Evolutionary conservation across 2,329 filamentous ascomycete genomes (phyloP), one percentile per base, ranked within the genome.

Genomic region (Pseudogymnoascus sp.): DNA sequence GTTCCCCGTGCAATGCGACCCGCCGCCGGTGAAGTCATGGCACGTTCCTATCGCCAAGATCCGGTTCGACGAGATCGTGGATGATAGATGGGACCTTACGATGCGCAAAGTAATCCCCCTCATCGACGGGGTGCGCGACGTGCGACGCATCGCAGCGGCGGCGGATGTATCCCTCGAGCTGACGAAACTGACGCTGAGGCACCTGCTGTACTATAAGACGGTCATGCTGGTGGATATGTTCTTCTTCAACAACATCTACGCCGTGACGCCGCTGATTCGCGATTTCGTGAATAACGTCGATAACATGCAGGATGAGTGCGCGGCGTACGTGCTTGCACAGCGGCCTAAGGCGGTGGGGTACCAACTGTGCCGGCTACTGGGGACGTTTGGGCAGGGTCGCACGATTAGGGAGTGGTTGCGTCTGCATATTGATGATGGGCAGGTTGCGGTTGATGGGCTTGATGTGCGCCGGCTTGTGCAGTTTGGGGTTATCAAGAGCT

Each of bases 401-500:
- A 90, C 87, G n/a, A 82, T 98, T 11, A 89, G 89, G 72, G 90
- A 93, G 74, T 98, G 92, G 91, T 87, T 95, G 69, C 82, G 90
- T 65, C 81, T 87, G 34, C 90, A 96, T 75, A 83, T 86, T 68
- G 84, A 88, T 43, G 78, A 80, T 54, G 85, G 84, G 0, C 81
- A 87, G 66, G 81, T 86, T 65, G 81, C 90, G 41, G 81, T 97
- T 7, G 80, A 83, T 11, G 88, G 88, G 71, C 86, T 99, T 64
- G 95, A 99, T 74, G 86, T 97, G 63, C 86, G 95, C 11, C 88
- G 95, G 28, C 88, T 99, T 67, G 91, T 98, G 67, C 96, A 96
- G 65, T 99, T 98, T 72, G 95, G 93, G 64, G 84, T 97, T 65
- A 96, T 98, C 75, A 98, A 98, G 77, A 93, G 93, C 14, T 90